A percentile compares a stretch with the other conserved stretches of the same genome.
Evolutionary conservation across 345 rosid species (phyloP).

Genomic region (Lepidium africanum): DNA sequence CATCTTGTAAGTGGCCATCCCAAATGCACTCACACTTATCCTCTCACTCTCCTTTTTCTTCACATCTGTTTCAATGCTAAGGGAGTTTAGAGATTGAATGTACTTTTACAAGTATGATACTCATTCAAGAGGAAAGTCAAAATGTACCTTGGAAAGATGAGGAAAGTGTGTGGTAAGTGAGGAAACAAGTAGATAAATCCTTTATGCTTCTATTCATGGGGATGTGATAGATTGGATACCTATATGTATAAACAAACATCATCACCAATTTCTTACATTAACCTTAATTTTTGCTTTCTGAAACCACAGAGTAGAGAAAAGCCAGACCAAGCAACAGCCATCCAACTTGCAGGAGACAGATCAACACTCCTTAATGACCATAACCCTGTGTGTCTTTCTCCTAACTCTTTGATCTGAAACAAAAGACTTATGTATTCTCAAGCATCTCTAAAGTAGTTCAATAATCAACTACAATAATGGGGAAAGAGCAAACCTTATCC

Average conservation of each 20-base stretch:
- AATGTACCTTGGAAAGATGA: slow-evolving; percentile 84
- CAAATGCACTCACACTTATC: slow-evolving; percentile 65
- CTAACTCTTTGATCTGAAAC: slow-evolving; percentile 60
- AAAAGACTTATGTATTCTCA: neutral
- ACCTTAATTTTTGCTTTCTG: neutral
- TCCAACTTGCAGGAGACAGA: slow-evolving; percentile 99
- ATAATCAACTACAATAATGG: neutral
- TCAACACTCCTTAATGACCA: slow-evolving; percentile 83
- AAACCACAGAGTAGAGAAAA: neutral
- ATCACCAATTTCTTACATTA: slow-evolving; percentile 1
- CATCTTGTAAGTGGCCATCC: slow-evolving; percentile 93
- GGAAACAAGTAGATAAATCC: slow-evolving; percentile 91
- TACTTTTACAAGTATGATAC: neutral
- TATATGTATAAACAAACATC: neutral
- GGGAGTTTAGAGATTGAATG: neutral
- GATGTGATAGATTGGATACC: slow-evolving; percentile 81
- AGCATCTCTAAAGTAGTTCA: neutral
- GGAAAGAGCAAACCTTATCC: slow-evolving; percentile 68
- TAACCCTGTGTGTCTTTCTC: slow-evolving; percentile 63
- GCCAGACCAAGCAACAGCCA: slow-evolving; percentile 88
- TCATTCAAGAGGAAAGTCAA: neutral
- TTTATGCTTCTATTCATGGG: slow-evolving; percentile 93
- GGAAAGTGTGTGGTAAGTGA: slow-evolving; percentile 90
- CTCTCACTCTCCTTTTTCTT: slow-evolving; percentile 47
- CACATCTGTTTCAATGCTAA: slow-evolving; percentile 37